Evolutionary conservation across 805 yeast genomes (phyloP), one percentile per base, ranked within the genome.

Genomic region (Cyberlindnera maritima): DNA sequence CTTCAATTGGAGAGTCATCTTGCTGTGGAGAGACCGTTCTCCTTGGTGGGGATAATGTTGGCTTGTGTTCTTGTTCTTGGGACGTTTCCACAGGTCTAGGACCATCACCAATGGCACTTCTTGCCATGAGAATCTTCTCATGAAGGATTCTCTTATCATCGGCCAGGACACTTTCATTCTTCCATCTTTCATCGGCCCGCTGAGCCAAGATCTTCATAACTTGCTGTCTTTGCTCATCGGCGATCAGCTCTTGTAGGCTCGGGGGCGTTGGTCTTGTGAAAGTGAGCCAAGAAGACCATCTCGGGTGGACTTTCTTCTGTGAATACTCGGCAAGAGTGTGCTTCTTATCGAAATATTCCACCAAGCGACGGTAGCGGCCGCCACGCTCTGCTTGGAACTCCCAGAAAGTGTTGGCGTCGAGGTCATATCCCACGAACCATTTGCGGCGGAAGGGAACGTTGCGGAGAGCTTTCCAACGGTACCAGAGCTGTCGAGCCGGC

Each of bases 361-460:
- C 74, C 44, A 84, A 79, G 38, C 96, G 65, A 41, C 96, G 71
- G 48, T 82, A 64, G 21, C 64, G 68, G 55, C 79, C 71, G 43
- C 61, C 59, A 56, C 75, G 73, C 49, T 79, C 81, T 21, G 77
- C 68, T 43, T 74, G 72, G 64, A 84, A 81, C 62, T 88, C 96
- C 96, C 96, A 88, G 67, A 83, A 88, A 2, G 92, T 81, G 62
- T 88, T 88, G 2, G 94, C 96, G 34, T 80, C 81, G n/a, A 88
- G 70, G 59, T 88, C 96, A 59, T 85, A 87, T 2, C 89, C 67
- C 3, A 61, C 55, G 56, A 87, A 86, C 69, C 81, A 87, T 60
- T 72, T 75, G 45, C 74, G 74, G 35, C 95, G 73, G 62, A 86
- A 81, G 0, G 96, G 96, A 3, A 87, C 72, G 38, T 70, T 75